A percentile compares a stretch with the other conserved stretches of the same genome.
Evolutionary conservation across 768 basidiomycete genomes (phyloP).

Genomic region (Lentinula aciculospora): DNA sequence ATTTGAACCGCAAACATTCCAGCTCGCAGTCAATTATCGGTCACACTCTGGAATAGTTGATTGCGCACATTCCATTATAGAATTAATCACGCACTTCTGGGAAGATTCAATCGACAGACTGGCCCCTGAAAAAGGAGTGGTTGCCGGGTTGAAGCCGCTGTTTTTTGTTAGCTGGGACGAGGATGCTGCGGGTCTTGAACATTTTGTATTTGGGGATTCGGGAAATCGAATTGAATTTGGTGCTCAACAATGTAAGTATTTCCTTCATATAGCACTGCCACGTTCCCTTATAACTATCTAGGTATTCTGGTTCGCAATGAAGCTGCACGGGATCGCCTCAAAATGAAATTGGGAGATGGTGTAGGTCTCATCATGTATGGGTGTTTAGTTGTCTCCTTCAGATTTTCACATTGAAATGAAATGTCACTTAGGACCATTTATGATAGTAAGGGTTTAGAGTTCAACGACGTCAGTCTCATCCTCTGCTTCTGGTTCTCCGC

Average conservation of each 20-base stretch:
- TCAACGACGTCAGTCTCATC: slow-evolving; percentile 43
- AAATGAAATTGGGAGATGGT: slow-evolving; percentile 44
- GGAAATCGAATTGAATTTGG: slow-evolving; percentile 53
- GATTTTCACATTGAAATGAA: not conserved
- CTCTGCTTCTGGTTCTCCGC: not conserved
- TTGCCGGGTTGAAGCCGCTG: slow-evolving; percentile 49
- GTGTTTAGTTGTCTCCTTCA: not conserved
- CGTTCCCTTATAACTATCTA: slow-evolving; percentile 17
- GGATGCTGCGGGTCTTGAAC: slow-evolving; percentile 40
- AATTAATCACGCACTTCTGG: slow-evolving; percentile 59
- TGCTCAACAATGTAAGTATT: slow-evolving; percentile 54
- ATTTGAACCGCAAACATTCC: slow-evolving; percentile 7
- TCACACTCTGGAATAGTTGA: slow-evolving; percentile 73
- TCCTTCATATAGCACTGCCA: not conserved
- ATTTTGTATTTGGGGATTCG: slow-evolving; percentile 49
- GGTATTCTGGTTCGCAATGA: slow-evolving; percentile 70
- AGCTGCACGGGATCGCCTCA: slow-evolving; percentile 38
- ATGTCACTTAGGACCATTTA: slow-evolving; percentile 47
- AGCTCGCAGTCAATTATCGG: slow-evolving; percentile 57
- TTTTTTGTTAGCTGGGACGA: slow-evolving; percentile 48
- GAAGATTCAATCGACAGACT: slow-evolving; percentile 59
- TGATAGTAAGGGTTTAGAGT: slow-evolving; percentile 65
- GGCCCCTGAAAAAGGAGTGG: slow-evolving; percentile 47
- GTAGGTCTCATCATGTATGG: slow-evolving; percentile 55
- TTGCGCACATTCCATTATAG: slow-evolving; percentile 59